Evolutionary conservation across 2,329 filamentous ascomycete genomes (phyloP).

Genomic region (Fusarium sp.): DNA sequence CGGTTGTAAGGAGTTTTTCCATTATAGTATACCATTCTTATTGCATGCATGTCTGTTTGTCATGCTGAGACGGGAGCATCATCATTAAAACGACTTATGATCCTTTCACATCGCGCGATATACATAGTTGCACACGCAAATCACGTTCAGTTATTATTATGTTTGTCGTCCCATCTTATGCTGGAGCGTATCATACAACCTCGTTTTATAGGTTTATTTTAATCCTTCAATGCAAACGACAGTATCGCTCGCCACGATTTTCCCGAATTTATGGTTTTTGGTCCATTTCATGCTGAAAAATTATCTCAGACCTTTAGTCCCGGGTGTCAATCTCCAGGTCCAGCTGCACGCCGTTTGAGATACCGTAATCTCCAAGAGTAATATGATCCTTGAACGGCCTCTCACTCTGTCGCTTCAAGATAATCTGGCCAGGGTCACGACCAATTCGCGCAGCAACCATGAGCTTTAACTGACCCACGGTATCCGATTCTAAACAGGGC

Average conservation of each 20-base stretch:
- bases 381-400: conserved; percentile 93
- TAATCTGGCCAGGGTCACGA: conserved; percentile 88
- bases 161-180: neutral
- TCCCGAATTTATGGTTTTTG: neutral
- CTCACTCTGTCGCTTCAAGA: conserved; percentile 92
- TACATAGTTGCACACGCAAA: neutral
- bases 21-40: neutral
- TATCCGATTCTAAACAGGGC: conserved; percentile 86
- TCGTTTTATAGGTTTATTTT: conserved; percentile 5
- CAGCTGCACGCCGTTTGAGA: conserved; percentile 85
- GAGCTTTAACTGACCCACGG: conserved; percentile 87
- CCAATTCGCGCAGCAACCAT: conserved; percentile 92
- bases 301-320: conserved; percentile 56
- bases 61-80: neutral
- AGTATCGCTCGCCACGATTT: too few species aligned
- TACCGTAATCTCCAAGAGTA: conserved; percentile 90
- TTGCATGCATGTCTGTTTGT: neutral
- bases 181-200: neutral
- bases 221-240: neutral
- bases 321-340: conserved; percentile 72
- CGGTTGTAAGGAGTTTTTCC: neutral
- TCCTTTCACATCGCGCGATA: neutral
- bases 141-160: neutral
- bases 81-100: neutral
- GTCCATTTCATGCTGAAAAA: neutral